Evolutionary conservation across 306 rosid species (phyloP), one percentile per base, ranked within the genome.

Genomic region (Vigna nakashimae): DNA sequence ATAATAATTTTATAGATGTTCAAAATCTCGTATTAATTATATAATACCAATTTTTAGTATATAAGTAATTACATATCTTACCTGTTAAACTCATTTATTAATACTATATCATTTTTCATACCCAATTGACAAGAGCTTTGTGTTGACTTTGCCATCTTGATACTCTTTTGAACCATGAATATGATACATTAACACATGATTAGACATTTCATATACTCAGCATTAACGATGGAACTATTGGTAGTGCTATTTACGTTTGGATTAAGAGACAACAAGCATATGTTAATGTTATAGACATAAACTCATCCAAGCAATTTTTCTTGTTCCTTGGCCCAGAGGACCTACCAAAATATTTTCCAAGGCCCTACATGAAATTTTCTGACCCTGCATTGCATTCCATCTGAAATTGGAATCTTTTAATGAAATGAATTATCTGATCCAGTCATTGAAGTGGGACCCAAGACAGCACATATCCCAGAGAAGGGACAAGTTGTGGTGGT

Each of bases 391-490:
- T 52, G 16, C 64, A 34, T 52, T 53, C 62, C 18, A 36, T 51
- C 43, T 15, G 24, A 32, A 51, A 20, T 52, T 34, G 76, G 65
- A 71, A 52, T 52, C 32, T 52, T 52, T 30, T 52, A 18, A 71
- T 71, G 36, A 52, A 17, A 52, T 53, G 20, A 20, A 53, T 4
- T 11, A 34, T 71, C 18, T n/a, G 30, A 71, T 52, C 65, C 5
- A 5, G 42, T 30, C 16, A 73, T 40, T 56, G 53, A 20, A 55
- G 42, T 40, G 15, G 77, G 77, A 36, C 53, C 40, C 42, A 40
- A 38, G 46, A 73, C 65, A 73, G 77, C 40, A 56, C 50, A 26
- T 73, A 56, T 20, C 15, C 66, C 77, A 48, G 24, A 53, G 51
- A 53, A 12, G 36, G 24, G 65, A 71, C 64, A 52, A 71, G 17